Percentiles rank a stretch among this genome's conserved stretches.
These are phyloP conservation scores for Hylodesmum podocarpum DNA, from an alignment of 306 rosid species.

Conservation along the genomic window DNA sequence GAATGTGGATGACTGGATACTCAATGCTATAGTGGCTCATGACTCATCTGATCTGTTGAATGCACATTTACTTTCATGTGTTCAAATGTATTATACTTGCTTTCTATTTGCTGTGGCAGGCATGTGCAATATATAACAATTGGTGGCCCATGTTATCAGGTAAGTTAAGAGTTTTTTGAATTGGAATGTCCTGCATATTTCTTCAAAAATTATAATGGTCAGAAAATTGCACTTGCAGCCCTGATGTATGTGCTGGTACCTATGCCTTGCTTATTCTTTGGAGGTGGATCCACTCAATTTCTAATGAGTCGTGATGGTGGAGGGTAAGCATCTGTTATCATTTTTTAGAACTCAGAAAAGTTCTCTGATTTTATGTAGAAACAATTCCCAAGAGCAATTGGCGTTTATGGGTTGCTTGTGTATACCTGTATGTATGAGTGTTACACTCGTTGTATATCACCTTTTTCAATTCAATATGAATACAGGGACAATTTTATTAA, in stretches of 20 bases:
- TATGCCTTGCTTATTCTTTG: slow-evolving; percentile 98
- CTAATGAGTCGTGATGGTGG: slow-evolving; percentile 73
- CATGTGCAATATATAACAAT: slow-evolving; percentile 89
- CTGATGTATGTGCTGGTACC: slow-evolving; percentile 90
- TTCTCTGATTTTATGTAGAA: slow-evolving; percentile 4
- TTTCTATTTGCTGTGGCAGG: slow-evolving; percentile 52
- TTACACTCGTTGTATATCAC: background rate
- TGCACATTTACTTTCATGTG: slow-evolving; percentile 14
- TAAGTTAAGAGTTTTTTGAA: slow-evolving; percentile 32
- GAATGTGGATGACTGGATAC: too few species aligned
- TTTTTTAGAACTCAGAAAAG: background rate
- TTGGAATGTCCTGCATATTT: slow-evolving; percentile 13
- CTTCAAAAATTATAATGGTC: slow-evolving; percentile 1
- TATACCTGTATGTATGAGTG: slow-evolving; percentile 2
- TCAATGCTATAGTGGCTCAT: slow-evolving; percentile 17
- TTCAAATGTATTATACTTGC: background rate
- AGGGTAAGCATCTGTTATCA: slow-evolving; percentile 33
- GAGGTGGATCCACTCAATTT: slow-evolving; percentile 88
- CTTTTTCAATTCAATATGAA: background rate
- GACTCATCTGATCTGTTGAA: background rate
- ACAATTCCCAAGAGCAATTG: background rate
- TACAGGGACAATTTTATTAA: background rate
- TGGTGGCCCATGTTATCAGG: slow-evolving; percentile 99
- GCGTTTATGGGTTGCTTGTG: background rate
- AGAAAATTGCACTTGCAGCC: slow-evolving; percentile 54